Evolutionary conservation across 139 green algal species (phyloP), one percentile per base, ranked within the genome.

Genomic region (Chlamydomonas sp.): DNA sequence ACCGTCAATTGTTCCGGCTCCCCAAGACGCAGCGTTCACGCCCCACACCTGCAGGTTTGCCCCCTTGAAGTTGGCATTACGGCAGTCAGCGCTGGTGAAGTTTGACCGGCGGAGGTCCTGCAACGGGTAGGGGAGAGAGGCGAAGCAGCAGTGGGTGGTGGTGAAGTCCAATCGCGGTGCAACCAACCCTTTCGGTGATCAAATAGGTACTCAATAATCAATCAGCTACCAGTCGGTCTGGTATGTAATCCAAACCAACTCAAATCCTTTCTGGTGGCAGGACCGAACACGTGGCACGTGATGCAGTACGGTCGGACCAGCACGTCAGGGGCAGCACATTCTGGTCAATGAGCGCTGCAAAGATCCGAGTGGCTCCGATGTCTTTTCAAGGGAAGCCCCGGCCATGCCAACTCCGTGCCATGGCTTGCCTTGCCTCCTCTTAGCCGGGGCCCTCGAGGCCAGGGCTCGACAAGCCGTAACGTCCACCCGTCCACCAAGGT

Each of bases 91-190:
- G 6, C 95, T 92, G 18, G 97, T 99, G 93, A 99, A 99, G 92
- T 99, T 99, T 14, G 90, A 95, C 14, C 97, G 91, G 58, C 95
- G 90, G 66, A 98, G 88, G 82, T 98, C 94, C 92, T 97, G 89
- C 67, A 31, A 67, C 31, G 31, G 57, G 10, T 16, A 57, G 5
- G 63, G 20, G 59, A 64, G 73, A 10, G 62, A 4, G 76, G 49
- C 2, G 73, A 76, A 77, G 20, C 16, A 68, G 58, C 20, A 8
- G 10, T 20, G 73, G 73, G 73, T 78, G 73, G 73, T 62, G 73
- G 17, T 76, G 69, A 15, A 8, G 69, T 60, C 12, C 17, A 67
- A 81, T 20, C 8, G 18, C 10, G 10, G n/a, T 64, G 49, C 16
- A 66, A 18, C 16, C 16, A 20, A 60, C 18, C 49, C 10, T 9